phyloP scores from a whole-genome alignment of 345 rosid genomes.

The Leavenworthia alabamica region DNA sequence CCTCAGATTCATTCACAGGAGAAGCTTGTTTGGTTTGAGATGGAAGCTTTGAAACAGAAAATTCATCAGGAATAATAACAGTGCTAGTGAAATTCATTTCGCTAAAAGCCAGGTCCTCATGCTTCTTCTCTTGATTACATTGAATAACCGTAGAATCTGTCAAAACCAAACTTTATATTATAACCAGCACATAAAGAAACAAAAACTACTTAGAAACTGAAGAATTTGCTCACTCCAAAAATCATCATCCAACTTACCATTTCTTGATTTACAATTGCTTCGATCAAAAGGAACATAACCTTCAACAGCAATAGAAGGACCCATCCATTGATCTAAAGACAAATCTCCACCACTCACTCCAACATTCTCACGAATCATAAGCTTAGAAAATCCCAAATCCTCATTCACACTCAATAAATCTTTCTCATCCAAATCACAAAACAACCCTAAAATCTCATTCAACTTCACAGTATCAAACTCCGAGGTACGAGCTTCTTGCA shows the following conservation, averaged over 20 bases:
- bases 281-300: conserved; percentile 66
- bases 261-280: conserved; percentile 17
- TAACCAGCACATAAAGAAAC: neutral
- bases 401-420: conserved; percentile 12
- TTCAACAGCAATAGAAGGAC: conserved; percentile 78
- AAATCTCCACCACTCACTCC: conserved; percentile 32
- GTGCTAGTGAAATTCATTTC: conserved; percentile 58
- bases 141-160: conserved; percentile 43
- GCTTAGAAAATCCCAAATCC: conserved; percentile 45
- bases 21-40: conserved; percentile 24
- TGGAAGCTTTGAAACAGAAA: conserved; percentile 48
- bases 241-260: conserved; percentile 22
- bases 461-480: conserved; percentile 40
- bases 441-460: conserved; percentile 42
- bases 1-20: conserved; percentile 26
- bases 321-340: conserved; percentile 43
- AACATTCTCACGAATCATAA: conserved; percentile 52
- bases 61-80: conserved; percentile 52
- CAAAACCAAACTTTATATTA: conserved; percentile 10
- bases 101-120: conserved; percentile 28
- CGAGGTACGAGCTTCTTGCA: conserved; percentile 50
- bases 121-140: conserved; percentile 27
- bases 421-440: conserved; percentile 29
- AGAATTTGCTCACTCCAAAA: neutral
- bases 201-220: neutral